phyloP scores from a whole-genome alignment of 2,329 filamentous ascomycete genomes.

The Cladosporium sp. region DNA sequence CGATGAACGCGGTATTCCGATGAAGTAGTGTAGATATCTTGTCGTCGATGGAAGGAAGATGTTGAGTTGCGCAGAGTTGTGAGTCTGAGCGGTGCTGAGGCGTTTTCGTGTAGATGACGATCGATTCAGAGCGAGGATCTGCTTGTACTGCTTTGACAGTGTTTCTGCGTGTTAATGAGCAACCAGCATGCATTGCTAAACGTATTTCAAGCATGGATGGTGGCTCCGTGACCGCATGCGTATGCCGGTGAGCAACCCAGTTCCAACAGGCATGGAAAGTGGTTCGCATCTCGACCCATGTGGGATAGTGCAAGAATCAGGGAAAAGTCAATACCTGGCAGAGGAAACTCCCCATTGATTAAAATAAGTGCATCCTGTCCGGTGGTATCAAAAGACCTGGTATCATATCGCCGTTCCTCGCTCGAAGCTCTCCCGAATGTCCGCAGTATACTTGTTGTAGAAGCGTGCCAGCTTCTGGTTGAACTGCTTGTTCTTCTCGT shows the following conservation, averaged over 20 bases:
- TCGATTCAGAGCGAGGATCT: not conserved
- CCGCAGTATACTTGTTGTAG: constrained; percentile 97
- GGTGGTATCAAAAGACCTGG: not conserved
- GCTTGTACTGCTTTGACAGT: not conserved
- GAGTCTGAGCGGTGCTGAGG: not conserved
- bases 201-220: not conserved
- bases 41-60: not conserved
- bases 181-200: not conserved
- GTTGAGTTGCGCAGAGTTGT: too few species aligned
- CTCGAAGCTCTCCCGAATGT: constrained; percentile 97
- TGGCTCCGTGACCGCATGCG: not conserved
- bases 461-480: constrained; percentile 95
- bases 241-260: not conserved
- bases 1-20: not conserved
- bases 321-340: not conserved
- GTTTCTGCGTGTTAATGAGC: not conserved
- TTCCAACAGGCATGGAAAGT: not conserved
- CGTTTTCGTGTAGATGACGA: not conserved
- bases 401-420: constrained; percentile 88
- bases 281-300: too few species aligned
- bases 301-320: not conserved
- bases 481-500: constrained; percentile 99
- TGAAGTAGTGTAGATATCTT: not conserved
- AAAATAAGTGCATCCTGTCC: not conserved
- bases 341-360: not conserved